Base-by-base conservation (phyloP, 345 rosid genomes). In the Draba incana region DNA sequence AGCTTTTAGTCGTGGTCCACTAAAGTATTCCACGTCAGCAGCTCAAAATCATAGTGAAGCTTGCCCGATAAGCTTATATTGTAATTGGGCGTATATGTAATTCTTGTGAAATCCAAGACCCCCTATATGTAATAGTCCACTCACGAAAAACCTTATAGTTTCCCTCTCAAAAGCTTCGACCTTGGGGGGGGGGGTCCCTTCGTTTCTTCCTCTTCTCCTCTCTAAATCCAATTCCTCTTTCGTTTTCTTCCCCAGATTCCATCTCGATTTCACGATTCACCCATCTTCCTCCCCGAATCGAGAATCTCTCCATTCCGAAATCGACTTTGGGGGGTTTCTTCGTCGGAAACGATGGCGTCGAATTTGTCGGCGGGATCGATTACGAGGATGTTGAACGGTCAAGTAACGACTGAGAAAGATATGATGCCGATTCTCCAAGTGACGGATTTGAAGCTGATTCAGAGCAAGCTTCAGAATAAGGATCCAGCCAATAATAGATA, bases 341-440 rank as follows among this genome's bases (percentile, higher is more conserved):
- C 5, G 39, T 16, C 42, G 15, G 59, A 7, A 41, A 30, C 12
- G 46, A 81, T 80, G 83, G 82, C 75, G 74, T 71, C 59, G 63
- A 70, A 76, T 63, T 74, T 93, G 73, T 85, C 96, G 74, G 84
- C 71, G 42, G 90, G 96, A 13, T 87, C 86, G 62, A 73, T 87
- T 46, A 13, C 61, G 74, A 79, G 58, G 81, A 81, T 93, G 64
- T 57, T 81, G 20, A 78, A 37, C 41, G 81, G 85, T 10, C 84
- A 83, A 39, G 81, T 81, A 16, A 7, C 79, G 50, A 54, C 64
- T 24, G 87, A 85, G 58, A 64, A 9, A 61, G 85, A 87, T 0
- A 16, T 84, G 78, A 82, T 69, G 66, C 98, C 96, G 28, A 76
- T 83, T 38, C 65, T 90, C 53, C 98, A 90, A 69, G 87, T 88